Evolutionary conservation across 768 basidiomycete species (phyloP), one percentile per base, ranked within the genome.

Genomic region (Russula earlei): DNA sequence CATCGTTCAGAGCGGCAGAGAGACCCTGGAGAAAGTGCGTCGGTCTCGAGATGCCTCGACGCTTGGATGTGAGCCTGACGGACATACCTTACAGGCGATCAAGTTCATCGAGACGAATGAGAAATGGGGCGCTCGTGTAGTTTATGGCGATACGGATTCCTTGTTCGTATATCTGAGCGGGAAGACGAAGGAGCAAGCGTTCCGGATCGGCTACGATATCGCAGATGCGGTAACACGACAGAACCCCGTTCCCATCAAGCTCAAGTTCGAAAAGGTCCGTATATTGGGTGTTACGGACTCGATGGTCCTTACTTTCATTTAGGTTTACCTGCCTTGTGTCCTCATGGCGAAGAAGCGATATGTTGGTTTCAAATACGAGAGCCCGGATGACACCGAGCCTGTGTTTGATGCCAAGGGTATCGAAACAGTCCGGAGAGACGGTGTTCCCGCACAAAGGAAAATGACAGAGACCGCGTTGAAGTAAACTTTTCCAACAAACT

Each of bases 341-440:
- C 77, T 99, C n/a, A 80, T 96, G 78, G 91, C 95, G 2, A 99
- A 99, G 77, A 99, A 99, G 68, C 82, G 95, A 63, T 99, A 99
- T 63, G 95, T 98, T 20, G 96, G 96, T 1, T 96, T 90, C 75
- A 95, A 93, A 67, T 97, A 86, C 60, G 96, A 99, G 69, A 77
- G 72, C 51, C 78, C 85, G 0, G 87, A 92, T 61, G 90, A 96
- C 12, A 67, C 55, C 0, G 83, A 85, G 44, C 90, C 93, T 2
- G 74, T 70, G 0, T 96, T 98, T 63, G 95, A 99, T 63, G 96
- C 93, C 6, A 98, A 99, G 67, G 96, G 96, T 0, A 97, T 99
- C 51, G 96, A 99, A 70, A 97, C 93, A 1, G 88, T 98, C 29
- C 79, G 96, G 5, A 75, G 96, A 56, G 96, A 99, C 65, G 92